A percentile compares a stretch with the other conserved stretches of the same genome.
phyloP scores from a whole-genome alignment of 306 rosid species.

The Quercus agrifolia region DNA sequence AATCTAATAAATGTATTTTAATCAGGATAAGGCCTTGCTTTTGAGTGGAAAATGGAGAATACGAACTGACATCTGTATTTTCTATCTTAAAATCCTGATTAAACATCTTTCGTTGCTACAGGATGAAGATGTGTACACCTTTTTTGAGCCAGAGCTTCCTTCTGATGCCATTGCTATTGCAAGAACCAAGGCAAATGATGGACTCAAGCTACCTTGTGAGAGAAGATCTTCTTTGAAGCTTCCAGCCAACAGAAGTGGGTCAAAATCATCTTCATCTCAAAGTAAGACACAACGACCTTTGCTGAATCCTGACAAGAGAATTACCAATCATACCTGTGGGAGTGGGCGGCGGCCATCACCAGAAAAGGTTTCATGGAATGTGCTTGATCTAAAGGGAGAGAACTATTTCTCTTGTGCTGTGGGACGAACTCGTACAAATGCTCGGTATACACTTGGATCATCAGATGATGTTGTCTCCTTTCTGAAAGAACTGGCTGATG shows the following conservation, averaged over 20 bases:
- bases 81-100: not conserved
- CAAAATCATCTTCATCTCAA: constrained; percentile 52
- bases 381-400: constrained; percentile 86
- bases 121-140: constrained; percentile 94
- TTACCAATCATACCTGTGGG: constrained; percentile 37
- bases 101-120: constrained; percentile 30
- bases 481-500: constrained; percentile 51
- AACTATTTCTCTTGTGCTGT: constrained; percentile 95
- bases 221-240: constrained; percentile 49
- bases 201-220: constrained; percentile 49
- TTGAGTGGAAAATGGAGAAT: not conserved
- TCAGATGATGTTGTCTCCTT: constrained; percentile 72
- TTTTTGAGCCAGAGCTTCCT: constrained; percentile 93
- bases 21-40: not conserved
- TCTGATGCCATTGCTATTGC: constrained; percentile 28
- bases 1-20: not conserved
- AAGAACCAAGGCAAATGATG: constrained; percentile 58
- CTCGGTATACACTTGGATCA: constrained; percentile 65
- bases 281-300: constrained; percentile 34
- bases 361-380: constrained; percentile 83
- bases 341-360: constrained; percentile 40
- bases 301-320: constrained; percentile 53
- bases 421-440: constrained; percentile 69
- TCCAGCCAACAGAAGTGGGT: constrained; percentile 42
- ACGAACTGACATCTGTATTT: not conserved